Evolutionary conservation across 1,284 basidiomycete genomes (phyloP).

Genomic region (Irpex rosettiformis): DNA sequence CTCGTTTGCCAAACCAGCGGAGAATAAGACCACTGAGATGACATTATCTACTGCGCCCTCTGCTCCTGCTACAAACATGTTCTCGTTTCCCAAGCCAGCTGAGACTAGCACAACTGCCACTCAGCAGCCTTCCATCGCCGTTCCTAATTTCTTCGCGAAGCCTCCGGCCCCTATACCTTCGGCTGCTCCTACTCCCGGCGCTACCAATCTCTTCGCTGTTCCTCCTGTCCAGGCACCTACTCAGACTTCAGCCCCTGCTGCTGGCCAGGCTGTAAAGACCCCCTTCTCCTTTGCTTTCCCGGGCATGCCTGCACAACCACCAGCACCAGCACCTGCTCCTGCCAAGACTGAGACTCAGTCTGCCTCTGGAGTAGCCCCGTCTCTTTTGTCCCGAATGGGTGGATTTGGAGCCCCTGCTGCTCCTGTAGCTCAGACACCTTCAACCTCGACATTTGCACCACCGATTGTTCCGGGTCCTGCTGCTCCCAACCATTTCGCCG

Average conservation of each 20-base stretch:
- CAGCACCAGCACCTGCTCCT: slow-evolving; percentile 3
- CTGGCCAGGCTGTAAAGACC: neutral
- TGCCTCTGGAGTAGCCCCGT: slow-evolving; percentile 5
- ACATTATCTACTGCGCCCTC: neutral
- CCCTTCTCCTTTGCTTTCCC: neutral
- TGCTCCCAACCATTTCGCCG: too few species aligned
- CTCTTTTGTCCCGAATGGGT: slow-evolving; percentile 20
- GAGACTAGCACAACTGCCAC: neutral
- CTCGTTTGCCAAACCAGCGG: neutral
- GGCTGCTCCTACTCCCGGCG: neutral
- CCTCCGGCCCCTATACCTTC: slow-evolving; percentile 5
- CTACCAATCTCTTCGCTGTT: neutral
- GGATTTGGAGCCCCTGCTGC: slow-evolving; percentile 17
- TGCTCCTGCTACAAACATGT: neutral
- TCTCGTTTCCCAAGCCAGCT: slow-evolving; percentile 1
- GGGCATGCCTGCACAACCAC: neutral
- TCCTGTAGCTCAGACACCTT: neutral
- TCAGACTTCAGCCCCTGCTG: neutral
- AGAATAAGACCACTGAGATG: neutral
- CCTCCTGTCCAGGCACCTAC: neutral
- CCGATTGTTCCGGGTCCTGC: slow-evolving; percentile 14
- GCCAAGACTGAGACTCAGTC: slow-evolving; percentile 13
- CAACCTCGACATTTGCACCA: slow-evolving; percentile 8
- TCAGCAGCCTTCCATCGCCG: slow-evolving; percentile 7
- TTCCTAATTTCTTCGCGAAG: slow-evolving; percentile 13